A percentile compares a stretch with the other conserved stretches of the same genome.
phyloP scores from a whole-genome alignment of 345 rosid genomes.

The Melaleuca alternifolia region DNA sequence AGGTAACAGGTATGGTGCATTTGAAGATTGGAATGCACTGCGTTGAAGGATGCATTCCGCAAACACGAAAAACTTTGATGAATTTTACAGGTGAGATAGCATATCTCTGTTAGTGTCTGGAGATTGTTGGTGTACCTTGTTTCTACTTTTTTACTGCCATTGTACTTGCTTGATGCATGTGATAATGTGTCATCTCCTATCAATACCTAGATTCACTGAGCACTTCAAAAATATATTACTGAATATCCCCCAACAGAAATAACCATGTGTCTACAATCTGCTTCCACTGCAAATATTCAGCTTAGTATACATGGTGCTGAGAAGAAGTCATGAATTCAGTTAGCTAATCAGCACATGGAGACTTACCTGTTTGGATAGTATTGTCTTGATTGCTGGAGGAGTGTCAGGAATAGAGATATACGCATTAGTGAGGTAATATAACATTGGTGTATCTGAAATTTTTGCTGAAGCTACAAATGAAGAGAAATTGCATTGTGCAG shows the following conservation, averaged over 20 bases:
- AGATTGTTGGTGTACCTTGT: background rate
- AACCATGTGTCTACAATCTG: background rate
- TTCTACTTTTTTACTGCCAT: background rate
- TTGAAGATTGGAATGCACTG: background rate
- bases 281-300: background rate
- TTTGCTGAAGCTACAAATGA: background rate
- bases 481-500: background rate
- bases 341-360: background rate
- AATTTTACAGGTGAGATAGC: background rate
- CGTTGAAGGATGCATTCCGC: background rate
- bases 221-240: background rate
- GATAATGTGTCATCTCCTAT: background rate
- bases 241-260: background rate
- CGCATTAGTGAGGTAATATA: background rate
- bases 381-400: background rate
- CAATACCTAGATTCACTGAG: background rate
- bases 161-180: background rate
- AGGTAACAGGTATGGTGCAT: background rate
- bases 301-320: background rate
- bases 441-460: background rate
- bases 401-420: background rate
- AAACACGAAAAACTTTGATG: background rate
- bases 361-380: background rate
- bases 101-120: background rate
- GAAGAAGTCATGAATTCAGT: background rate